Percentiles rank a stretch among this genome's conserved stretches.
phyloP scores from a whole-genome alignment of 225 moss, liverwort and hornwort genomes.

The Marchantia polymorpha region DNA sequence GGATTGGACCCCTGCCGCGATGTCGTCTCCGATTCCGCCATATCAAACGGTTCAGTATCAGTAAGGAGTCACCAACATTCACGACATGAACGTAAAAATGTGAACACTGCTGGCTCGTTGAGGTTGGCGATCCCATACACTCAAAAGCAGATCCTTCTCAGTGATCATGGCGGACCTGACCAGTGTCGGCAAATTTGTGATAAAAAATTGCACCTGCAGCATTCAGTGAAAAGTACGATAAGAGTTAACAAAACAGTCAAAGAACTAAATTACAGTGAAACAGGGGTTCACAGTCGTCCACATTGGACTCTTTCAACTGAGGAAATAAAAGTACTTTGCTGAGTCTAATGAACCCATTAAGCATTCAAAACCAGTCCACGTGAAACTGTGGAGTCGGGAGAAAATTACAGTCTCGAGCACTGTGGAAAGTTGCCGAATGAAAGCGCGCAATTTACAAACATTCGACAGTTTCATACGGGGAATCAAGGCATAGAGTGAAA shows the following conservation, averaged over 20 bases:
- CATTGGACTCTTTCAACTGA: too few relatives aligned
- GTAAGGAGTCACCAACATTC: slow-evolving; percentile 1
- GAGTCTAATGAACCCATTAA: too few relatives aligned
- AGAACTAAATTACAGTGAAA: background rate
- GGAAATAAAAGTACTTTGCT: too few relatives aligned
- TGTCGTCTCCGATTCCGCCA: slow-evolving; percentile 28
- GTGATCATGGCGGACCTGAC: slow-evolving; percentile 11
- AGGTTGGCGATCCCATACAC: slow-evolving; percentile 8
- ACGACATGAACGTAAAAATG: background rate
- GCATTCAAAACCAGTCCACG: too few relatives aligned
- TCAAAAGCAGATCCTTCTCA: background rate
- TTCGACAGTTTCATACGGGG: too few relatives aligned
- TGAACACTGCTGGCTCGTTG: background rate
- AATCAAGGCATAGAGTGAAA: too few relatives aligned
- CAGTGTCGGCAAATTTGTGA: background rate
- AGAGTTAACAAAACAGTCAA: background rate
- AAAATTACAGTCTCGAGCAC: too few relatives aligned
- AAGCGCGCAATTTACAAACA: too few relatives aligned
- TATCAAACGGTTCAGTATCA: background rate
- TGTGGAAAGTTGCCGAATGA: too few relatives aligned
- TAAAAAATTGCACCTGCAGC: background rate
- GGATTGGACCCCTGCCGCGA: slow-evolving; percentile 20
- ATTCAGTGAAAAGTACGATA: background rate
- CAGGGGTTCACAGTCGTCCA: too few relatives aligned
- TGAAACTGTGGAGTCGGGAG: too few relatives aligned